Conservation (phyloP, 108 stramenopile genomes). For the Skeletonema tropicum region DNA sequence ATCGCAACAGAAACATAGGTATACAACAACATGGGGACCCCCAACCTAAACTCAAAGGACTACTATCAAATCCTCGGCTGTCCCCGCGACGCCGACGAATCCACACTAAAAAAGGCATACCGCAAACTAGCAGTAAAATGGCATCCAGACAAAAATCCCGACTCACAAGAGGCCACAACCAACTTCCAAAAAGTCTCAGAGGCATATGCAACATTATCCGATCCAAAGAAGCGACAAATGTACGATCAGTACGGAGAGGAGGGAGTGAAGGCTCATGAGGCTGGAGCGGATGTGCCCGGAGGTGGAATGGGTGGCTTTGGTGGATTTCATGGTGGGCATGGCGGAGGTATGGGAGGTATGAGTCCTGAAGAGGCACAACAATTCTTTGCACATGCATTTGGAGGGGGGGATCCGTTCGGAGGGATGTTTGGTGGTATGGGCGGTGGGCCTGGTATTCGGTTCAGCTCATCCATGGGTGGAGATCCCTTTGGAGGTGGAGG, state of each 20-base stretch:
- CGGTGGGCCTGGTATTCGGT: slow-evolving; percentile 48
- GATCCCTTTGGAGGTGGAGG: slow-evolving; percentile 42
- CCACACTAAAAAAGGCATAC: slow-evolving; percentile 82
- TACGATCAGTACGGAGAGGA: slow-evolving; percentile 87
- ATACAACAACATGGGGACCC: slow-evolving; percentile 43
- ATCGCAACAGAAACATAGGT: neutral
- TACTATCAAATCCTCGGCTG: slow-evolving; percentile 88
- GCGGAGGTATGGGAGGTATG: slow-evolving; percentile 70
- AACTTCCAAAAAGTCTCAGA: slow-evolving; percentile 91
- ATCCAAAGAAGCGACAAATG: slow-evolving; percentile 81
- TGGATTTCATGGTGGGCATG: slow-evolving; percentile 42
- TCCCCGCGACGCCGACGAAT: slow-evolving; percentile 71
- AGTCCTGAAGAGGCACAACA: slow-evolving; percentile 79
- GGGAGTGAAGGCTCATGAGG: slow-evolving; percentile 69
- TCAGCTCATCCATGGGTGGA: slow-evolving; percentile 38
- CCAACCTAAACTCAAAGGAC: slow-evolving; percentile 82
- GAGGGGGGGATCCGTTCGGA: slow-evolving; percentile 88
- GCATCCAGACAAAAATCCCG: slow-evolving; percentile 91
- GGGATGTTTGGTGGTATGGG: slow-evolving; percentile 62
- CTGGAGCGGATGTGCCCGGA: slow-evolving; percentile 58
- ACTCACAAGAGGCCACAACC: slow-evolving; percentile 79
- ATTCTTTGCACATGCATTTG: slow-evolving; percentile 82
- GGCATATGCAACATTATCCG: slow-evolving; percentile 81
- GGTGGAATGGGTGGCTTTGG: slow-evolving; percentile 55
- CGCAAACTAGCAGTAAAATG: slow-evolving; percentile 89